Percentiles rank a stretch among this genome's conserved stretches.
phyloP scores from a whole-genome alignment of 2,329 filamentous ascomycete genomes.

The Berkeleyomyces basicola region DNA sequence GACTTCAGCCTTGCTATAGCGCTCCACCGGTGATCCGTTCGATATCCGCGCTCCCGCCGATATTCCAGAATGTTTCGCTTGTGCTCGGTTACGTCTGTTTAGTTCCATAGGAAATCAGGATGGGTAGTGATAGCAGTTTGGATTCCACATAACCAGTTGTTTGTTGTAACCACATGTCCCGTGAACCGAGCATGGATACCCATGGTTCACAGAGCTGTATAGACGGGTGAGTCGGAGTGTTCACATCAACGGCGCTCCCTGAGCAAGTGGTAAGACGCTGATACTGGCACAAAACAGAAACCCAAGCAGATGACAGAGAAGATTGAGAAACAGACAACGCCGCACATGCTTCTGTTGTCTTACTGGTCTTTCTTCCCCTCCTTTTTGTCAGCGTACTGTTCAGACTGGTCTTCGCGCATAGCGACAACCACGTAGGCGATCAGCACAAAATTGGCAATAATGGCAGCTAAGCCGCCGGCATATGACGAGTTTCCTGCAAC shows the following conservation, averaged over 20 bases:
- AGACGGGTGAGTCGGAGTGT: no score
- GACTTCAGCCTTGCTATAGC: no score
- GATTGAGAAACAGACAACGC: no score
- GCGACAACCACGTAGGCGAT: slow-evolving; percentile 84
- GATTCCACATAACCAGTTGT: neutral
- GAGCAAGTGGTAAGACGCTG: no score
- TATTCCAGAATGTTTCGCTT: neutral
- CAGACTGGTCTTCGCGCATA: slow-evolving; percentile 63
- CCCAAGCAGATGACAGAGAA: no score
- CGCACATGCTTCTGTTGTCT: slow-evolving; percentile 1
- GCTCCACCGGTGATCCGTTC: neutral
- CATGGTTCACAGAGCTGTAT: no score
- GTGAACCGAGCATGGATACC: no score
- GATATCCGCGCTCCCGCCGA: neutral
- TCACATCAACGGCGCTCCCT: no score
- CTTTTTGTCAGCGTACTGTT: slow-evolving; percentile 26
- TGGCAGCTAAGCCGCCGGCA: slow-evolving; percentile 67
- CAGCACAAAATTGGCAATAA: slow-evolving; percentile 82
- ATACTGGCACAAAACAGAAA: no score
- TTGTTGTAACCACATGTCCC: no score
- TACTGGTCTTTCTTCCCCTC: slow-evolving; percentile 35
- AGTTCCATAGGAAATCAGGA: neutral
- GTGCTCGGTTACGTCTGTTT: neutral
- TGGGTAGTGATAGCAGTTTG: neutral
- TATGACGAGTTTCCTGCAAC: slow-evolving; percentile 67